These are phyloP conservation scores for Ganoderma lingzhi DNA, from an alignment of 1,284 basidiomycete genomes.

Conservation along the genomic window DNA sequence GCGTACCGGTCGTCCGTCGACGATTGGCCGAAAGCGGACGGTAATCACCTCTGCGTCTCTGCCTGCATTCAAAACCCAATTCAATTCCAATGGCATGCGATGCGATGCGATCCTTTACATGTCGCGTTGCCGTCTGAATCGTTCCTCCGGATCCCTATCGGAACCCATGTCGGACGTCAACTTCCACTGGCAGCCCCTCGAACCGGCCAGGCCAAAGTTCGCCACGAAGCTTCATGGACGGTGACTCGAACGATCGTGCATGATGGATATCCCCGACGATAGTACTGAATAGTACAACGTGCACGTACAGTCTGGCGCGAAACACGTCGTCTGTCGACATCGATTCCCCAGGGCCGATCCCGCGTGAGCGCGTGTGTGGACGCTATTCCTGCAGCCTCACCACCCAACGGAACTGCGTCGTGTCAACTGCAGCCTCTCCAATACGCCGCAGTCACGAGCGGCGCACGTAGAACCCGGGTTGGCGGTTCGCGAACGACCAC, in stretches of 20 bases:
- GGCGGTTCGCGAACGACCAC: background rate
- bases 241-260: background rate
- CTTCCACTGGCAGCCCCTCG: background rate
- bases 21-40: slow-evolving; percentile 2
- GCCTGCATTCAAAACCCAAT: background rate
- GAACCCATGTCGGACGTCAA: background rate
- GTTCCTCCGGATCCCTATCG: slow-evolving; percentile 5
- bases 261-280: background rate
- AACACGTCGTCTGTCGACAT: background rate
- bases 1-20: slow-evolving; percentile 7
- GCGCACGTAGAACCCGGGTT: background rate
- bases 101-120: background rate
- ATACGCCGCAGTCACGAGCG: slow-evolving; percentile 8
- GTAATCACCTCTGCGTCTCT: background rate
- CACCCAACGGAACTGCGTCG: background rate
- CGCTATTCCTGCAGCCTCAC: background rate
- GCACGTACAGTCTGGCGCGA: background rate
- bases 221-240: background rate
- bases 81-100: slow-evolving; percentile 1
- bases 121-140: background rate
- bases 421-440: background rate
- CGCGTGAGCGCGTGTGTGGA: background rate
- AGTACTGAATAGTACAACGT: background rate
- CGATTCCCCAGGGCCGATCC: background rate
- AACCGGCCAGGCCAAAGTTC: background rate